Evolutionary conservation across 768 basidiomycete species (phyloP), one percentile per base, ranked within the genome.

Genomic region (Mrakia gelida): DNA sequence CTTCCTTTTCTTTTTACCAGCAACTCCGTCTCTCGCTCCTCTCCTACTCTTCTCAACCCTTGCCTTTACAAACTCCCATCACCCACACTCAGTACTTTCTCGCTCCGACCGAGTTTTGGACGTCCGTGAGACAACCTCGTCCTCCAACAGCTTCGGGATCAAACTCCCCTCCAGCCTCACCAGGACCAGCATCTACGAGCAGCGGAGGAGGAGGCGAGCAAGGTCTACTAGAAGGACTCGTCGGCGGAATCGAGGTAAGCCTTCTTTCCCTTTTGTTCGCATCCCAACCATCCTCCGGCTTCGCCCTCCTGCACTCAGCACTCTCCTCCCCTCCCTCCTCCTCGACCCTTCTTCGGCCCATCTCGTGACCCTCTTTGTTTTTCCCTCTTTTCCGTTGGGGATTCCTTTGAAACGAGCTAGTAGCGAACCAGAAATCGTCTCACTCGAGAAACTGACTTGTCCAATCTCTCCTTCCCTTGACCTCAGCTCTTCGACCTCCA

Each of bases 401-500:
- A 13, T 21, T 5, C 21, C 49, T 2, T 5, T 21, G 0, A 15
- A 9, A 52, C 15, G 11, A 15, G 9, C 49, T 52, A 45, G 45
- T 45, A 45, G 45, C 16, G n/a, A 18, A 21, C 38, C 3, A 52
- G 15, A 63, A 3, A 63, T 63, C 62, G 32, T 63, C 65, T 67
- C 30, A 21, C 65, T 41, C 32, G 2, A 49, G 23, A 26, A 8
- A 10, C 72, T 73, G 54, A 59, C 52, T 23, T n/a, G n/a, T n/a
- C 26, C 8, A 26, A 45, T 56, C 52, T n/a, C n/a, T 32, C 34
- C 63, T 3, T 13, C 2, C 38, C 8, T 18, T 18, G 18, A 52
- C 49, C 45, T 21, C 56, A 73, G 72, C 72, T 73, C n/a, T 73
- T 73, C 34, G 72, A 73, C 56, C 72, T 73, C 18, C 72, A 73